These are phyloP conservation scores for Pascua guehoae DNA, from an alignment of 1,284 basidiomycete species.

Conservation along the genomic window DNA sequence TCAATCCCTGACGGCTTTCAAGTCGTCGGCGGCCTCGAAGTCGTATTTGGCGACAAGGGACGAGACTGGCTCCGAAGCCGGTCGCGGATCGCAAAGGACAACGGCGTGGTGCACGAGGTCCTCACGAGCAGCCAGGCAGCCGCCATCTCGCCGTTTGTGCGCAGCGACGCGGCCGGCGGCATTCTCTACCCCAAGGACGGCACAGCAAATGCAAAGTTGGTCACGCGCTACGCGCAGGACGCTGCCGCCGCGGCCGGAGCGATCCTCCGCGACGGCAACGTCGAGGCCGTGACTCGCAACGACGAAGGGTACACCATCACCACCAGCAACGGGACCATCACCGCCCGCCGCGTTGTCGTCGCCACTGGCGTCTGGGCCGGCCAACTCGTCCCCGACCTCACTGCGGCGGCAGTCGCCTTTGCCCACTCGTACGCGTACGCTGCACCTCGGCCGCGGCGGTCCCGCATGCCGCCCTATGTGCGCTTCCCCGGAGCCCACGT, in stretches of 20 bases:
- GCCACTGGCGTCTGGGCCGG: constrained; percentile 33
- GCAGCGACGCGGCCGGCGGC: not conserved
- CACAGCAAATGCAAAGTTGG: constrained; percentile 17
- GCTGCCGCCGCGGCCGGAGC: too few species aligned
- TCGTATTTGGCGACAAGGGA: constrained; percentile 8
- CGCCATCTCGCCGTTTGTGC: not conserved
- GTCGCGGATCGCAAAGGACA: too few species aligned
- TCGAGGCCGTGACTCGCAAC: not conserved
- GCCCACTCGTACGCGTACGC: constrained; percentile 29
- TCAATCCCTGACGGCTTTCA: constrained; percentile 19
- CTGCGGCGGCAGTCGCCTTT: constrained; percentile 16
- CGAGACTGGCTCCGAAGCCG: too few species aligned
- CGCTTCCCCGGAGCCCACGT: constrained; percentile 25
- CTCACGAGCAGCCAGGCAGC: constrained; percentile 4
- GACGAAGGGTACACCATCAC: not conserved
- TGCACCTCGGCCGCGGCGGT: not conserved
- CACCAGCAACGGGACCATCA: not conserved
- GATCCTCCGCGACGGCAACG: not conserved
- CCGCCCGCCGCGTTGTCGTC: constrained; percentile 15
- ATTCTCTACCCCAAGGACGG: constrained; percentile 23
- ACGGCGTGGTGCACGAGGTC: too few species aligned
- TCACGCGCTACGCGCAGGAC: not conserved
- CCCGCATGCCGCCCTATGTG: constrained; percentile 18
- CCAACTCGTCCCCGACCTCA: constrained; percentile 20
- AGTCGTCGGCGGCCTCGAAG: constrained; percentile 23